Evolutionary conservation across 1,284 basidiomycete genomes (phyloP).

Genomic region (Cryptococcus sp.): DNA sequence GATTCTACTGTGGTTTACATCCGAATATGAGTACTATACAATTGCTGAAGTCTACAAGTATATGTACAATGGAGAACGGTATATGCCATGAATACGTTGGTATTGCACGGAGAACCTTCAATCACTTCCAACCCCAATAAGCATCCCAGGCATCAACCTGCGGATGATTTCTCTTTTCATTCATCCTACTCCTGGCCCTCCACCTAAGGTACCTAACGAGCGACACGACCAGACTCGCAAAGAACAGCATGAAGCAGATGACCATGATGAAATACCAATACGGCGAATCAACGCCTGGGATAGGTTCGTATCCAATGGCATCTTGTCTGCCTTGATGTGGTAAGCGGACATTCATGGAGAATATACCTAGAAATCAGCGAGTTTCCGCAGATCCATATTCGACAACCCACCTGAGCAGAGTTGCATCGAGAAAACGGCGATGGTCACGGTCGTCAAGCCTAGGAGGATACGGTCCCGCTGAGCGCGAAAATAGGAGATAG

Average conservation of each 20-base stretch:
- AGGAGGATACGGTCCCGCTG: constrained; percentile 66
- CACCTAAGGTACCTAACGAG: constrained; percentile 45
- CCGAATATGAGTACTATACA: too few species aligned
- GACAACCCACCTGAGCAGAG: constrained; percentile 57
- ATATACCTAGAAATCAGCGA: constrained; percentile 54
- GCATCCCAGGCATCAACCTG: constrained; percentile 36
- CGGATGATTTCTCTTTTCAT: constrained; percentile 20
- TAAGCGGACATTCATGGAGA: constrained; percentile 59
- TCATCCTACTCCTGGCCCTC: constrained; percentile 33
- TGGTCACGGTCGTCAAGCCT: constrained; percentile 61
- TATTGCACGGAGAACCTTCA: too few species aligned
- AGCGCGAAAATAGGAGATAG: constrained; percentile 59
- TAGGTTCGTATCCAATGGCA: constrained; percentile 7
- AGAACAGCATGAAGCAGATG: constrained; percentile 29
- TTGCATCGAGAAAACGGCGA: constrained; percentile 67
- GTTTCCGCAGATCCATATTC: constrained; percentile 18
- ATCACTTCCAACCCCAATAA: constrained; percentile 40
- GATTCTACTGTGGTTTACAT: too few species aligned
- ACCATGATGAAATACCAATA: constrained; percentile 41
- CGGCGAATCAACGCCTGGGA: constrained; percentile 30
- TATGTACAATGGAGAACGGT: too few species aligned
- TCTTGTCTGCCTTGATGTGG: constrained; percentile 47
- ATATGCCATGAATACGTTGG: too few species aligned
- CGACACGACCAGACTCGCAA: constrained; percentile 34
- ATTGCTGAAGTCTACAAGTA: too few species aligned